Evolutionary conservation across 441 rosid genomes (phyloP).

Genomic region (Arabidopsis hybrid): DNA sequence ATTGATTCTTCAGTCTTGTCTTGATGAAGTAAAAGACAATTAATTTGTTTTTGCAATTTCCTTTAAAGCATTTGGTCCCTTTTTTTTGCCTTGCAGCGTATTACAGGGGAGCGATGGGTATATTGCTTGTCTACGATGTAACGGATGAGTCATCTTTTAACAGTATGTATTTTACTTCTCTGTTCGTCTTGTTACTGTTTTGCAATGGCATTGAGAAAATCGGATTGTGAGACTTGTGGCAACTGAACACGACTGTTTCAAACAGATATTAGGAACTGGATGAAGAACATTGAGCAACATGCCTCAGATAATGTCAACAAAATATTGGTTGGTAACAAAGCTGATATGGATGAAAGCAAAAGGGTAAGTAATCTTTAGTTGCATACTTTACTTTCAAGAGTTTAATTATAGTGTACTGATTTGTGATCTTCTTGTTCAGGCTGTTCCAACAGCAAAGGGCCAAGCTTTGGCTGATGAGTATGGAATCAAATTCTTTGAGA

Average conservation of each 20-base stretch:
- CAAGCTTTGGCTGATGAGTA: conserved; percentile 51
- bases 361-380: conserved; percentile 51
- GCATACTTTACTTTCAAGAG: not conserved
- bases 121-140: conserved; percentile 63
- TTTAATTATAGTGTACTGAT: conserved; percentile 21
- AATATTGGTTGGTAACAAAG: conserved; percentile 77
- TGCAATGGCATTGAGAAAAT: conserved; percentile 1
- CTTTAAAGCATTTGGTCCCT: not conserved
- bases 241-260: conserved; percentile 31
- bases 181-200: not conserved
- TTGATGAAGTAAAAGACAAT: not conserved
- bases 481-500: conserved; percentile 50
- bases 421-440: conserved; percentile 29
- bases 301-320: conserved; percentile 80
- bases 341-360: conserved; percentile 86
- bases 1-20: conserved; percentile 14
- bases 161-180: conserved; percentile 47
- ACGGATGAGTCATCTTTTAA: conserved; percentile 66
- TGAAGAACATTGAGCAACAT: conserved; percentile 79
- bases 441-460: conserved; percentile 47
- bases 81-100: conserved; percentile 54
- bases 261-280: conserved; percentile 79
- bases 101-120: conserved; percentile 86
- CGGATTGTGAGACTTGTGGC: not conserved
- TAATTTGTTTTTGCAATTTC: not conserved